Percentiles rank a stretch among this genome's conserved stretches.
phyloP scores from a whole-genome alignment of 2,329 filamentous ascomycete genomes.

The Passalora sequoiae region DNA sequence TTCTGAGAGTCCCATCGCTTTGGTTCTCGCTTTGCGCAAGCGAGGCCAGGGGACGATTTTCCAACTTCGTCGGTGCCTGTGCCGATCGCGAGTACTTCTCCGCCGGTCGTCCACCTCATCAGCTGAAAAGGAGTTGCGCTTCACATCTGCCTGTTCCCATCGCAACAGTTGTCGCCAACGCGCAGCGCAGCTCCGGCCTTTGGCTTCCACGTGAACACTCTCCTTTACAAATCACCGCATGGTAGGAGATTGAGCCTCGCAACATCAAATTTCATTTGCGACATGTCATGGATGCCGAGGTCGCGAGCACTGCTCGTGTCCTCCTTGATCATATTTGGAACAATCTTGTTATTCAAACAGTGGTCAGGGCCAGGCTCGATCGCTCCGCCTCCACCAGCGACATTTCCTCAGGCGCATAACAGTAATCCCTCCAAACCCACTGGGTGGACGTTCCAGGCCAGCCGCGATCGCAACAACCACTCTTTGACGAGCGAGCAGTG shows the following conservation, averaged over 20 bases:
- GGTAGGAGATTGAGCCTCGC: too few species aligned
- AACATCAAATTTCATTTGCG: too few species aligned
- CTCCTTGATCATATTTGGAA: slow-evolving; percentile 7
- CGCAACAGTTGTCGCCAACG: too few species aligned
- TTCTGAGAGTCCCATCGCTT: neutral
- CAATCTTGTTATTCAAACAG: slow-evolving; percentile 6
- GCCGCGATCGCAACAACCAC: slow-evolving; percentile 30
- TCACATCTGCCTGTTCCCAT: too few species aligned
- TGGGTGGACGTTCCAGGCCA: slow-evolving; percentile 13
- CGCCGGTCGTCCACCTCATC: neutral
- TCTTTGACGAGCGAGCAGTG: slow-evolving; percentile 31
- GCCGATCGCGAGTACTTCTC: neutral
- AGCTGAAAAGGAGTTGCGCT: slow-evolving; percentile 6
- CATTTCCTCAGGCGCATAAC: neutral
- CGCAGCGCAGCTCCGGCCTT: too few species aligned
- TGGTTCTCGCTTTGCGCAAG: neutral
- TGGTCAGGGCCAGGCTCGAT: neutral
- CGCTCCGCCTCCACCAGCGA: neutral
- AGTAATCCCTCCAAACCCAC: slow-evolving; percentile 6
- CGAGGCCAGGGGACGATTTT: neutral
- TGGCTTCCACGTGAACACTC: too few species aligned
- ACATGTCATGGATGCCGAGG: slow-evolving; percentile 15
- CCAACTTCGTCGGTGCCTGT: neutral
- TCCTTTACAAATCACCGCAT: too few species aligned
- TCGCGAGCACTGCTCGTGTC: slow-evolving; percentile 12